Evolutionary conservation across 768 basidiomycete species (phyloP), one percentile per base, ranked within the genome.

Genomic region (Tylopilus balloui): DNA sequence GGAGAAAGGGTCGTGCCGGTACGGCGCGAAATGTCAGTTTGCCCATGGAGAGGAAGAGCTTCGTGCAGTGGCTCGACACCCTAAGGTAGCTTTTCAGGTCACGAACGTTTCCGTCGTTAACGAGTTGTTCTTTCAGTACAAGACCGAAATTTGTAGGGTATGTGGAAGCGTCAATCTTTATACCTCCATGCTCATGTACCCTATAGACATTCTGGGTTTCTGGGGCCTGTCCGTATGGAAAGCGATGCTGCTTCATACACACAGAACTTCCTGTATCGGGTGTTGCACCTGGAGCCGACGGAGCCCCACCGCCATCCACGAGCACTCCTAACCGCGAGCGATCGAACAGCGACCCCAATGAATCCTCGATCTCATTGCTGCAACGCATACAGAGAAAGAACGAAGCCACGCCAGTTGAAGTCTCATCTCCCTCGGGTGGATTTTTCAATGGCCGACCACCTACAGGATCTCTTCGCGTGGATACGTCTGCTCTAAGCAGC

Each of bases 201-300:
- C 21, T 32, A 10, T 59, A 91, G 84, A 93, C 91, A 8, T 93
- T 93, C 75, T 93, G 91, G 88, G 86, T 92, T 12, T 92, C 90
- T 40, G 91, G 91, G 23, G 90, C 91, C 15, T 93, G 91, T 63
- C 91, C 91, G 0, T 93, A 93, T 56, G 91, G 92, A 45, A 92
- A 92, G 68, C 73, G 91, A 48, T 93, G 91, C 68, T 93, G 91
- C 72, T 93, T 93, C 77, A 92, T 93, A 59, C 91, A 93, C 62
- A 92, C 91, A 2, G 89, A 88, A 60, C 74, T 90, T 38, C 87
- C 89, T 15, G 73, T 76, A 38, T 73, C 78, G n/a, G 83, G 79
- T 23, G 71, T 74, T 17, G 71, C 78, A 38, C 78, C 79, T 48
- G 78, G 78, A 40, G 73, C 78, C 29, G 77, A 75, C 28, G 74